Evolutionary conservation across 106 monocot genomes (phyloP).

Genomic region (Phalaenopsis aphrodite): DNA sequence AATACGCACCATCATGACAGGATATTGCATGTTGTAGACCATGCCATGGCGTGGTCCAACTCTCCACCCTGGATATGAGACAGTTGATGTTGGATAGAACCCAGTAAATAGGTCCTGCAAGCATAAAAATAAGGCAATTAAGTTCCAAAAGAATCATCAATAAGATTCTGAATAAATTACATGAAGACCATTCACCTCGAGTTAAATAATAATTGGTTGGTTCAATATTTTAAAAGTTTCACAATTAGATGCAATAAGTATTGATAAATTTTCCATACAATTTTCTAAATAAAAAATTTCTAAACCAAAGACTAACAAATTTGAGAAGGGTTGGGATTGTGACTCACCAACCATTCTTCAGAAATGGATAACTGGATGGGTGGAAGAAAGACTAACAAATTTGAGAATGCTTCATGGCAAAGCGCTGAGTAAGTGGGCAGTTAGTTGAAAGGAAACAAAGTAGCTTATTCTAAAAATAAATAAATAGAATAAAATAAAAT

Average conservation of each 20-base stretch:
- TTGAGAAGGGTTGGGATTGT: no score
- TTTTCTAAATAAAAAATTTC: background rate
- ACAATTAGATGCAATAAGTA: background rate
- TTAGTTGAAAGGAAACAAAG: background rate
- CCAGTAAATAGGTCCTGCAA: constrained; percentile 27
- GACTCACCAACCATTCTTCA: no score
- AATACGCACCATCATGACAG: constrained; percentile 17
- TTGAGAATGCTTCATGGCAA: background rate
- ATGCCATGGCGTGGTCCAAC: constrained; percentile 3
- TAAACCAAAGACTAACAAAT: background rate
- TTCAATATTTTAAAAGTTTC: background rate
- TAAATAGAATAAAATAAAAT: no score
- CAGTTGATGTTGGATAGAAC: constrained; percentile 10
- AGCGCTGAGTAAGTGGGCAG: background rate
- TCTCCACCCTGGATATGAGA: constrained; percentile 11
- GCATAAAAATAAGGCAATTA: background rate
- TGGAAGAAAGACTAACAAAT: background rate
- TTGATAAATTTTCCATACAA: background rate
- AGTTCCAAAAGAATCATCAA: background rate
- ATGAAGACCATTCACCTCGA: background rate
- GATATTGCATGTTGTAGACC: constrained; percentile 22
- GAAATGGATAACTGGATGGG: background rate
- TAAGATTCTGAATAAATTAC: background rate
- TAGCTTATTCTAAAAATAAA: background rate
- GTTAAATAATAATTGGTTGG: background rate